phyloP scores from a whole-genome alignment of 257 asterid genomes.

The Solanum chiquidenum region DNA sequence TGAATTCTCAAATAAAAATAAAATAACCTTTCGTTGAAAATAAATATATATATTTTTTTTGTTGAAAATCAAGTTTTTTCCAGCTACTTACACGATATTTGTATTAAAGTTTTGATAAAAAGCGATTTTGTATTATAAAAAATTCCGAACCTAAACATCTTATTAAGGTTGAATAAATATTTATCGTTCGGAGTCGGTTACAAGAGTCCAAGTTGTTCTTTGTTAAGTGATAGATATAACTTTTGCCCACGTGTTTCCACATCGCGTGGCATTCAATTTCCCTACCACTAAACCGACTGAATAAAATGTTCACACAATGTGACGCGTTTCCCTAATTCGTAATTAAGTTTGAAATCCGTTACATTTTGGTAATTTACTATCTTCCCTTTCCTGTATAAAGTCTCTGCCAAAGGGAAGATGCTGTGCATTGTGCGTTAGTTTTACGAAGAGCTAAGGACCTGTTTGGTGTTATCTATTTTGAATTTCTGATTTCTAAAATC shows the following conservation, averaged over 20 bases:
- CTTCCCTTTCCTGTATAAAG: background rate
- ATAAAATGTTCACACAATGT: background rate
- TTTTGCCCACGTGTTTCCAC: background rate
- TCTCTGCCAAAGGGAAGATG: background rate
- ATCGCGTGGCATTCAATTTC: background rate
- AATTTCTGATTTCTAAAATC: background rate
- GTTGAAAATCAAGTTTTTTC: too few species aligned
- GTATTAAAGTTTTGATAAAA: too few species aligned
- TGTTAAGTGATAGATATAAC: background rate
- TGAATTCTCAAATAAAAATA: too few species aligned
- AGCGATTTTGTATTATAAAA: too few species aligned
- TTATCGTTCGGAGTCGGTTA: too few species aligned
- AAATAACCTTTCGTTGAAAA: too few species aligned
- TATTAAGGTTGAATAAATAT: too few species aligned
- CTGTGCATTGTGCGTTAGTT: background rate
- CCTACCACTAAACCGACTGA: background rate
- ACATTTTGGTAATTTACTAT: background rate
- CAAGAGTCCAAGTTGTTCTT: background rate
- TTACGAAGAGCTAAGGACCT: background rate
- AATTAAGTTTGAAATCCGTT: background rate
- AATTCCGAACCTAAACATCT: too few species aligned
- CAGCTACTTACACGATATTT: too few species aligned
- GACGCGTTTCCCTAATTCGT: background rate
- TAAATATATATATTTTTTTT: too few species aligned
- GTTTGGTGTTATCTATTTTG: background rate